Evolutionary conservation across 1,284 basidiomycete species (phyloP).

Genomic region (Coniferiporia weirii): DNA sequence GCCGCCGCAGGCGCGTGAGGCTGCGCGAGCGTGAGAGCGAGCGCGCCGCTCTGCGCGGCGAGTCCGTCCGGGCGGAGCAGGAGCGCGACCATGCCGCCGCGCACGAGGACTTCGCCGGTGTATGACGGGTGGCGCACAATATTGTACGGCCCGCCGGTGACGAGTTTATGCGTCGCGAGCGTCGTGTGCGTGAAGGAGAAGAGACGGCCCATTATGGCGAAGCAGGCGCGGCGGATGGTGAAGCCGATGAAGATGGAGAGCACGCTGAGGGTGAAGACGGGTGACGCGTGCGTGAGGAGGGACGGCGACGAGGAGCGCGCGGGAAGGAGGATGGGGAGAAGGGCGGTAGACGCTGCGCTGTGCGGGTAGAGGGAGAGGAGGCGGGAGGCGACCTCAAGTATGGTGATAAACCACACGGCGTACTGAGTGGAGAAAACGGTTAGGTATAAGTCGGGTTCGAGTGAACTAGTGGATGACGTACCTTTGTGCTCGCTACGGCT

Average conservation of each 20-base stretch:
- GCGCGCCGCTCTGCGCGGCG: not conserved
- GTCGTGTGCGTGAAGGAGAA: conserved; percentile 17
- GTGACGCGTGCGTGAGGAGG: not conserved
- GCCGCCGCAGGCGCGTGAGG: not conserved
- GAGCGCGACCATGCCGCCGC: conserved; percentile 4
- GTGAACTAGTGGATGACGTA: not conserved
- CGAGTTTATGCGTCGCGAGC: conserved; percentile 10
- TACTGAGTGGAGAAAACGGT: not conserved
- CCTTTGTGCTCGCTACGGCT: conserved; percentile 1
- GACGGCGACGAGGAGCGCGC: not conserved
- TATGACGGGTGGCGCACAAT: conserved; percentile 17
- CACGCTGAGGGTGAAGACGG: not conserved
- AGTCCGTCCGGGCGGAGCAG: conserved; percentile 2
- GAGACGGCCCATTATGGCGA: conserved; percentile 7
- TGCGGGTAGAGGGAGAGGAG: conserved; percentile 3
- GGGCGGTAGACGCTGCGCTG: not conserved
- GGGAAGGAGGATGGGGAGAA: conserved; percentile 7
- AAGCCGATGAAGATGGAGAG: conserved; percentile 10
- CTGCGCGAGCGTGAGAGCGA: not conserved
- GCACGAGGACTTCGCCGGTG: conserved; percentile 9
- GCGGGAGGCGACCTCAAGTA: not conserved
- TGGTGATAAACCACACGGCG: not conserved
- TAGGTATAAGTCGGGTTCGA: not conserved
- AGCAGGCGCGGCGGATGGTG: conserved; percentile 8
- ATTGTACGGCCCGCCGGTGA: conserved; percentile 11